Evolutionary conservation across 257 asterid species (phyloP), one percentile per base, ranked within the genome.

Genomic region (Verbena officinalis): DNA sequence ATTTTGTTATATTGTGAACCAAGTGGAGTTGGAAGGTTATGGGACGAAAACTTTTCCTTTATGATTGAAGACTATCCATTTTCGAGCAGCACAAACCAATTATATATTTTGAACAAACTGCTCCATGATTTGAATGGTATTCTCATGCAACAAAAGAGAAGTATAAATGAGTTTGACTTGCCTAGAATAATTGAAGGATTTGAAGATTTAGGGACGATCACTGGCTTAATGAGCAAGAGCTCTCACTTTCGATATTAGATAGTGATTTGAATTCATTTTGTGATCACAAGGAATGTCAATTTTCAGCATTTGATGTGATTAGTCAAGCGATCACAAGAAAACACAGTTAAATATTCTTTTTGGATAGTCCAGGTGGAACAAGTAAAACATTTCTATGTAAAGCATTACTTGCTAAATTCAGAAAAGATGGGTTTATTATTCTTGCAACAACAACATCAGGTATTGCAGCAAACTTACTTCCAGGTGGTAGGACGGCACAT

Each of bases 381-480:
- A 17, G 67, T 21, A 61, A 61, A 12, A 61, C 67, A 7, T 43
- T 44, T 20, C 23, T 61, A 1, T 43, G 44, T 44, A 53, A 50
- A 7, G 55, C 55, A 1, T 44, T 61, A 13, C 67, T 61, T 24
- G 55, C 30, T 30, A n/a, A n/a, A n/a, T n/a, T n/a, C n/a, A n/a
- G n/a, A n/a, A n/a, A n/a, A n/a, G n/a, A n/a, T n/a, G n/a, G n/a
- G n/a, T n/a, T n/a, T n/a, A n/a, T n/a, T n/a, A n/a, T n/a, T n/a
- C n/a, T n/a, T n/a, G n/a, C n/a, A n/a, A n/a, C n/a, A n/a, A n/a
- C n/a, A n/a, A n/a, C n/a, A n/a, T n/a, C n/a, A n/a, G n/a, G n/a
- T n/a, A n/a, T n/a, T n/a, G n/a, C n/a, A n/a, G n/a, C n/a, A n/a
- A n/a, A n/a, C n/a, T n/a, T n/a, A n/a, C n/a, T 43, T 61, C 10